A percentile compares a stretch with the other conserved stretches of the same genome.
These are phyloP conservation scores for Alternaria ethzedia DNA, from an alignment of 2,329 filamentous ascomycete genomes.

Conservation along the genomic window DNA sequence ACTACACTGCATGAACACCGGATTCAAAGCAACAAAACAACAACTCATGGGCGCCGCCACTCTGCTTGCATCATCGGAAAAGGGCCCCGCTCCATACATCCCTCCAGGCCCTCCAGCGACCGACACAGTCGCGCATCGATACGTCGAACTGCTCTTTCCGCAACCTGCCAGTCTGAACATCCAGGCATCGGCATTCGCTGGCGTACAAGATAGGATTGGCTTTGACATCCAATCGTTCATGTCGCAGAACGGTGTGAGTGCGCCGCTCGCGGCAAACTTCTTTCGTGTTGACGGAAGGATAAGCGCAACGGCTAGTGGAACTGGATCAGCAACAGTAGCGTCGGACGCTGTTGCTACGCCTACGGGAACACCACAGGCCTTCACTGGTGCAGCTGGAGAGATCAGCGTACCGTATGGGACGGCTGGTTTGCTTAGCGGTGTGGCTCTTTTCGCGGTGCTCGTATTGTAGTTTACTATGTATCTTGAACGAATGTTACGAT, in stretches of 20 bases:
- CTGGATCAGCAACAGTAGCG: neutral
- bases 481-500: neutral
- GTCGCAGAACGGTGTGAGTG: slow-evolving; percentile 27
- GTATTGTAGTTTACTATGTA: slow-evolving; percentile 3
- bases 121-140: slow-evolving; percentile 43
- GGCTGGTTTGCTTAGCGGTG: slow-evolving; percentile 17
- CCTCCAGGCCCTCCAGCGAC: slow-evolving; percentile 42
- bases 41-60: slow-evolving; percentile 23
- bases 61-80: slow-evolving; percentile 35
- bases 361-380: slow-evolving; percentile 21
- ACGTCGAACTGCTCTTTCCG: slow-evolving; percentile 43
- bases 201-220: slow-evolving; percentile 27
- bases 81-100: slow-evolving; percentile 41
- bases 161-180: slow-evolving; percentile 37
- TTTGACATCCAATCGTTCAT: slow-evolving; percentile 42
- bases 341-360: slow-evolving; percentile 21
- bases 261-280: slow-evolving; percentile 43
- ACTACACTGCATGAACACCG: slow-evolving; percentile 43
- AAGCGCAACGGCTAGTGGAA: slow-evolving; percentile 3
- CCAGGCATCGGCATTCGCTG: slow-evolving; percentile 27
- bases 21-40: slow-evolving; percentile 43
- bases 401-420: slow-evolving; percentile 17
- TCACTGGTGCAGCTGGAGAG: slow-evolving; percentile 25
- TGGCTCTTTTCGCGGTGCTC: slow-evolving; percentile 22
- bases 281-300: slow-evolving; percentile 44